Base-by-base conservation (phyloP, 2,329 filamentous ascomycete genomes). In the Penicillium sp. region DNA sequence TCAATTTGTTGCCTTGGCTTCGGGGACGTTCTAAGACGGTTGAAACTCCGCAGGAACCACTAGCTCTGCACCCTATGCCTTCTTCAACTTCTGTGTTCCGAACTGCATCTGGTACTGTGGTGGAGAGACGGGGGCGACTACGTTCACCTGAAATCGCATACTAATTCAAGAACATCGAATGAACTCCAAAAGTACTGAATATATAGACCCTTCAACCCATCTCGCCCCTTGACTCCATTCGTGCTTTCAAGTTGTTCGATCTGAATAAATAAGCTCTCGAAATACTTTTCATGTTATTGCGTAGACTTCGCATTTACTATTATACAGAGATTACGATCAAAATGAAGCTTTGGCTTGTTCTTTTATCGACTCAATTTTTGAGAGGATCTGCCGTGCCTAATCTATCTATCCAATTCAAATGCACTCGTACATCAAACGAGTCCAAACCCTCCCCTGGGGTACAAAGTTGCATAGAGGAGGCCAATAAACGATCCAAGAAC, bases 41-140 rank as follows among this genome's bases (percentile, higher is more conserved):
- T 43, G 32, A 42, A 27, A 30, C 9, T 24, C 43, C 49, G 30
- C 61, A 49, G 26, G 56, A 52, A 21, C 51, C 51, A 3, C 48
- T 63, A 7, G 58, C 54, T n/a, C 57, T 83, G 32, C 76, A 80
- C 53, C 70, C 78, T 21, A 61, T 82, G 56, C 78, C 79, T 1
- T 86, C 84, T 2, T 86, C 84, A 4, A 85, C 81, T 1, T 87
- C 84, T 0, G 84, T 87, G 0, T 87, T 87, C 56, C 75, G 80
- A 7, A 87, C 84, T 1, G 79, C 79, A 1, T 82, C 79, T 23
- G 61, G 37, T 23, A 51, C 59, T 20, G 58, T 62, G 2, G 45
- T 57, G 20, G 49, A 41, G 37, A 51, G 58, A 17, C 48, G 56
- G 17, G 55, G 47, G 26, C 55, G 57, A 50, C 48, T 30, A 34